These are phyloP conservation scores for Irpex sp. DNA, from an alignment of 1,284 basidiomycete species.

Conservation along the genomic window DNA sequence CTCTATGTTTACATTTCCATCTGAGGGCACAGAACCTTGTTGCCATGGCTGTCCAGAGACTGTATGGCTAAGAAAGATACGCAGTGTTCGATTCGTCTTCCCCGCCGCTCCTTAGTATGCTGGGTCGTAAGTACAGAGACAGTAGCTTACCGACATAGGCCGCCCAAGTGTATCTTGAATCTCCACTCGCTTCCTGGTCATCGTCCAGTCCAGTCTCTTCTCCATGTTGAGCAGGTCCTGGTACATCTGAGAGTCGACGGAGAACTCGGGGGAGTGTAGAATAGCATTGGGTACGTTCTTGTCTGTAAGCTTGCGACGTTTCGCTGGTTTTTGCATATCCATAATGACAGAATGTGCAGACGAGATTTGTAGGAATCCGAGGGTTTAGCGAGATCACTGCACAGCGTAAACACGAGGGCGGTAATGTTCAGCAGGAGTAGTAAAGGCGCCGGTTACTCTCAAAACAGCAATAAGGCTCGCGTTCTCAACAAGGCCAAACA, in stretches of 20 bases:
- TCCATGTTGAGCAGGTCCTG: conserved; percentile 85
- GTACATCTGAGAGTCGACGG: conserved; percentile 84
- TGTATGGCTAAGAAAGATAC: conserved; percentile 88
- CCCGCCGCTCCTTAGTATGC: neutral
- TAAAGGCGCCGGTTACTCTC: neutral
- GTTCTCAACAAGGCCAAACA: conserved; percentile 4
- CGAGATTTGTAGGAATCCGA: neutral
- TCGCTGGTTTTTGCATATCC: conserved; percentile 13
- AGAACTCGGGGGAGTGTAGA: conserved; percentile 64
- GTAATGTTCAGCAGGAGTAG: neutral
- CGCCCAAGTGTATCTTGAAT: conserved; percentile 77
- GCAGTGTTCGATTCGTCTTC: conserved; percentile 81
- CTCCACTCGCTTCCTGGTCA: conserved; percentile 87
- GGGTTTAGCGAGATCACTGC: neutral
- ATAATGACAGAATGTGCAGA: conserved; percentile 1
- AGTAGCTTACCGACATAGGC: conserved; percentile 48
- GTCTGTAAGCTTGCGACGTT: conserved; percentile 75
- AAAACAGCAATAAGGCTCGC: neutral
- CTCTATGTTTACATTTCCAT: conserved; percentile 43
- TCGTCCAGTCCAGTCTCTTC: conserved; percentile 92
- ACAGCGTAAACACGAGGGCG: neutral
- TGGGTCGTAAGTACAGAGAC: neutral
- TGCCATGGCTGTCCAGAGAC: conserved; percentile 88
- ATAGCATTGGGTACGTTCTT: conserved; percentile 74
- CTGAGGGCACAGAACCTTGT: conserved; percentile 32